Conservation (phyloP, 225 moss, liverwort and hornwort species). For the Physcomitrellopsis africana region DNA sequence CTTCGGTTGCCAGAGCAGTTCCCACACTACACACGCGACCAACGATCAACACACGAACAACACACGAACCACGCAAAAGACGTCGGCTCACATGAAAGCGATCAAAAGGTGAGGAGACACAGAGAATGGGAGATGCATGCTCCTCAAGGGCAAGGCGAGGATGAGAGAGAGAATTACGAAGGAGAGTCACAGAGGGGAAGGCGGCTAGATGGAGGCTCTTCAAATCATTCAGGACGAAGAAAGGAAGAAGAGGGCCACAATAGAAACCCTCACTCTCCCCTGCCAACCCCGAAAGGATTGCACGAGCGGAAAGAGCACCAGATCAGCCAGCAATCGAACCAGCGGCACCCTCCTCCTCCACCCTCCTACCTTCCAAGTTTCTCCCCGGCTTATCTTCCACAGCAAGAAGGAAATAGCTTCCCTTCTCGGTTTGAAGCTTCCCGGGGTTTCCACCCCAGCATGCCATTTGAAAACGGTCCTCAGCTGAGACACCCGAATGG, state of each 20-base stretch:
- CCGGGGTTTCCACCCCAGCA: constrained; percentile 47
- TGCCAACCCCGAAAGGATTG: constrained; percentile 41
- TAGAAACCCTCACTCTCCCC: constrained; percentile 32
- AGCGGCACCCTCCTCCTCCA: constrained; percentile 54
- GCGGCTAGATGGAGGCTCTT: constrained; percentile 38
- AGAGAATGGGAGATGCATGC: constrained; percentile 61
- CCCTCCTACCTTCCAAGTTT: constrained; percentile 59
- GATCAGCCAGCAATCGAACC: constrained; percentile 18
- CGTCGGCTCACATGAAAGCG: constrained; percentile 24
- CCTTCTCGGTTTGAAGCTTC: constrained; percentile 57
- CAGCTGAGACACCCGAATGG: too few relatives aligned
- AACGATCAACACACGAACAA: constrained; percentile 29
- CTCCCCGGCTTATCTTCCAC: constrained; percentile 58
- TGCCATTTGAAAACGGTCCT: constrained; percentile 12
- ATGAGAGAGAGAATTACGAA: constrained; percentile 48
- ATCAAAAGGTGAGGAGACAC: constrained; percentile 42
- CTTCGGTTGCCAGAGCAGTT: constrained; percentile 60
- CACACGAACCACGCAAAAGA: background rate
- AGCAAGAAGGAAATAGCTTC: constrained; percentile 59
- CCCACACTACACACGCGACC: constrained; percentile 45
- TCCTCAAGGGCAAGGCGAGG: constrained; percentile 49
- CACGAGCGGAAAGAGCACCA: constrained; percentile 42
- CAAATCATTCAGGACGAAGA: constrained; percentile 32
- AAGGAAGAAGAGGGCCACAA: constrained; percentile 54
- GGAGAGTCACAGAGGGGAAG: constrained; percentile 48